Percentiles rank a stretch among this genome's conserved stretches.
Evolutionary conservation across 331 rosid species (phyloP).

Genomic region (Arachis monticola): DNA sequence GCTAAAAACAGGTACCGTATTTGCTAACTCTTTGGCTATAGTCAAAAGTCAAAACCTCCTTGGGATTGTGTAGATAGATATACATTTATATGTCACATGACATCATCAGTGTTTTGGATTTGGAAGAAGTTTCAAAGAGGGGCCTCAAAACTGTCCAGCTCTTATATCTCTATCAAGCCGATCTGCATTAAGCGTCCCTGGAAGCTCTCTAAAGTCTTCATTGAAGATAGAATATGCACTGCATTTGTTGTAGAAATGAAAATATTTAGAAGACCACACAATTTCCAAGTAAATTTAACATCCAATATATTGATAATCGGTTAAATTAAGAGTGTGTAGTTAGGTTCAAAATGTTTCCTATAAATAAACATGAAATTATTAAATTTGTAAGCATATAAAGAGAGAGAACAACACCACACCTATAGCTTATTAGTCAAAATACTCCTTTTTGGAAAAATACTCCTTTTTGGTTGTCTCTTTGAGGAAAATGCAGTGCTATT

Average conservation of each 20-base stretch:
- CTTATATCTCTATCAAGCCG: constrained; percentile 85
- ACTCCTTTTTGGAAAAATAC: background rate
- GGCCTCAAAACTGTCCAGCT: constrained; percentile 83
- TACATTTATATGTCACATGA: constrained; percentile 35
- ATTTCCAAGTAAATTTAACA: constrained; percentile 28
- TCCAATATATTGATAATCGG: constrained; percentile 1
- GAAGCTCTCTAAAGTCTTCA: constrained; percentile 96
- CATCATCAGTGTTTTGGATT: constrained; percentile 19
- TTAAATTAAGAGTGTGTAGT: background rate
- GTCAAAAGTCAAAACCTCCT: constrained; percentile 27
- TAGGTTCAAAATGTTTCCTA: constrained; percentile 22
- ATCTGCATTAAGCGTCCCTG: constrained; percentile 90
- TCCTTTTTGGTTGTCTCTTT: background rate
- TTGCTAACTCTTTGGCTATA: constrained; percentile 28
- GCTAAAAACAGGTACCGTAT: constrained; percentile 13
- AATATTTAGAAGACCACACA: constrained; percentile 5
- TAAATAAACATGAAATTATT: constrained; percentile 3
- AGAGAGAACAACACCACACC: background rate
- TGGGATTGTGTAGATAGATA: constrained; percentile 31
- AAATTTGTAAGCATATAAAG: constrained; percentile 19
- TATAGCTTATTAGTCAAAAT: constrained; percentile 13
- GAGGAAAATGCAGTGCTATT: background rate
- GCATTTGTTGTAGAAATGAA: constrained; percentile 37
- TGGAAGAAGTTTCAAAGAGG: background rate
- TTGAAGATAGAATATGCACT: constrained; percentile 97